Conservation (phyloP, 1,139 yeast genomes). For the Geotrichum candidum region DNA sequence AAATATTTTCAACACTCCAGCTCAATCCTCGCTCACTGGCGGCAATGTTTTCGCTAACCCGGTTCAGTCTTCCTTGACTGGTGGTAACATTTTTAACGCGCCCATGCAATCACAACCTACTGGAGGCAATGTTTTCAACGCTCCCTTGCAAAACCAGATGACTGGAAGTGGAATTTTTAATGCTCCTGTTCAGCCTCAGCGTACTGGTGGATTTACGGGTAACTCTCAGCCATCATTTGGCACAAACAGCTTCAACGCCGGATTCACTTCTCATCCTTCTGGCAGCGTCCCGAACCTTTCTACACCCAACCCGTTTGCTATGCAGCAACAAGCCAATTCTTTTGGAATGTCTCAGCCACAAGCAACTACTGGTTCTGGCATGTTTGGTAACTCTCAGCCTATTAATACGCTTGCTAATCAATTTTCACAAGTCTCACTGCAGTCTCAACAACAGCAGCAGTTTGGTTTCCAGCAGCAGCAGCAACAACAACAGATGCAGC, state of each 20-base stretch:
- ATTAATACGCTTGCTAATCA: background rate
- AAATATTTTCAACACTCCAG: slow-evolving; percentile 27
- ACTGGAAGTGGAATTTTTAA: background rate
- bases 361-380: background rate
- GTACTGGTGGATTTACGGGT: background rate
- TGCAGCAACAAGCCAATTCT: background rate
- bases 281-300: background rate
- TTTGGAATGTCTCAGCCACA: slow-evolving; percentile 8
- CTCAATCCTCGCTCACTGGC: slow-evolving; percentile 7
- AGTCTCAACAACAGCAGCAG: slow-evolving; percentile 3
- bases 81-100: slow-evolving; percentile 1
- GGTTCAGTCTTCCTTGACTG: background rate
- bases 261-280: slow-evolving; percentile 4
- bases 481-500: slow-evolving; percentile 4
- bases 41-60: slow-evolving; percentile 14
- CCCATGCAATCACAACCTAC: slow-evolving; percentile 2
- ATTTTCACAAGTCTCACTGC: slow-evolving; percentile 1
- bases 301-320: slow-evolving; percentile 6
- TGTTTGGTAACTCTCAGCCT: slow-evolving; percentile 3
- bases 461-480: background rate
- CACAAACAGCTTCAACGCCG: background rate
- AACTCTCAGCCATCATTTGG: background rate
- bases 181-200: background rate
- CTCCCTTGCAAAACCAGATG: background rate
- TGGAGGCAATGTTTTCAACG: background rate